These are phyloP conservation scores for Smithsoniella earleae DNA, from an alignment of 163 green algal genomes.

Conservation along the genomic window DNA sequence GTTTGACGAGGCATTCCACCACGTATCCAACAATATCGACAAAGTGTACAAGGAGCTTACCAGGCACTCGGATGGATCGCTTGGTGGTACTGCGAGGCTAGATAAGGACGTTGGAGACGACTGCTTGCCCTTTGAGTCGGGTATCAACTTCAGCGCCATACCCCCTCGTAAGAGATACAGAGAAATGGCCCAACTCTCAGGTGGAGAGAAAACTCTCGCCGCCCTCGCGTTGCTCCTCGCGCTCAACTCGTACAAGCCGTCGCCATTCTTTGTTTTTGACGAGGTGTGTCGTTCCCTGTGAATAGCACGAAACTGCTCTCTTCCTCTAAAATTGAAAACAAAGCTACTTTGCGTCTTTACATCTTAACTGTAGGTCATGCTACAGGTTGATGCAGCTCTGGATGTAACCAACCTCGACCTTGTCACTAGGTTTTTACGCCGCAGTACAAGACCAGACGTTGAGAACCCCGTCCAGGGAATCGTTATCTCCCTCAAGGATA, in stretches of 20 bases:
- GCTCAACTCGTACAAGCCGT: constrained; percentile 83
- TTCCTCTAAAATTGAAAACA: too few relatives aligned
- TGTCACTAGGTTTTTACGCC: constrained; percentile 85
- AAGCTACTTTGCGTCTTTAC: constrained; percentile 1
- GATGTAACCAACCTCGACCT: constrained; percentile 88
- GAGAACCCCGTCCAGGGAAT: constrained; percentile 59
- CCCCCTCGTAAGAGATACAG: constrained; percentile 88
- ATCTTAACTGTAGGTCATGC: not conserved
- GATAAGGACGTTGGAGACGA: constrained; percentile 69
- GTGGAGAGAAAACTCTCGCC: constrained; percentile 81
- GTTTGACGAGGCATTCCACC: constrained; percentile 56
- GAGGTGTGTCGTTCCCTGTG: constrained; percentile 49
- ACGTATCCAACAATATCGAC: constrained; percentile 70
- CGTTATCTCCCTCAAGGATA: constrained; percentile 84
- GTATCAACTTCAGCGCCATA: constrained; percentile 93
- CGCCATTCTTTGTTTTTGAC: constrained; percentile 96
- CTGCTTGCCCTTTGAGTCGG: constrained; percentile 58
- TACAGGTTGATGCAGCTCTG: constrained; percentile 73
- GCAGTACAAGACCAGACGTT: constrained; percentile 47
- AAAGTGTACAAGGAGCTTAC: constrained; percentile 71
- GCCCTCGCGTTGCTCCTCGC: constrained; percentile 86
- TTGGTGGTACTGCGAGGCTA: constrained; percentile 76
- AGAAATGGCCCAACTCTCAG: constrained; percentile 91
- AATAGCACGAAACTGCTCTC: too few relatives aligned
- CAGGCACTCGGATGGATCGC: constrained; percentile 51